Conservation (phyloP, 768 basidiomycete genomes). For the Trametes cubensis region DNA sequence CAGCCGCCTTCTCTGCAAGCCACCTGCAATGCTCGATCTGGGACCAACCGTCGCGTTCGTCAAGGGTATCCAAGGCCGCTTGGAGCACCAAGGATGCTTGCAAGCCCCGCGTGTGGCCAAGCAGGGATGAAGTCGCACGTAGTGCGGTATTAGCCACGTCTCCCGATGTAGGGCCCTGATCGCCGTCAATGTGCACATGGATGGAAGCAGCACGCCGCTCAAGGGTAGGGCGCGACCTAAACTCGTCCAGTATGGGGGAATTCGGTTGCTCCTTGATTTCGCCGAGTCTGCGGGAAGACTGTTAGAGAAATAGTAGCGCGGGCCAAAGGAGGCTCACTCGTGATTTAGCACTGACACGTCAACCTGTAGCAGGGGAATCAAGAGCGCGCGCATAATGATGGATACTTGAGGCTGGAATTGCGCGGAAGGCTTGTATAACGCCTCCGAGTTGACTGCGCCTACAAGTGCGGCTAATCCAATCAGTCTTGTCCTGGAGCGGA, state of each 20-base stretch:
- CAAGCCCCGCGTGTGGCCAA: conserved; percentile 73
- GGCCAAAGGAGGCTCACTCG: conserved; percentile 52
- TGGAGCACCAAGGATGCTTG: conserved; percentile 77
- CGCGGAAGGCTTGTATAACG: conserved; percentile 69
- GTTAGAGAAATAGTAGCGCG: background rate
- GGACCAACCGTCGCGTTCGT: conserved; percentile 63
- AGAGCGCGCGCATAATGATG: conserved; percentile 69
- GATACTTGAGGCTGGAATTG: conserved; percentile 76
- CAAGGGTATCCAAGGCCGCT: conserved; percentile 70
- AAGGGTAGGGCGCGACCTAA: conserved; percentile 73
- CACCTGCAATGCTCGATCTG: conserved; percentile 76
- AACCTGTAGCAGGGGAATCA: conserved; percentile 67
- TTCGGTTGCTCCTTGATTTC: conserved; percentile 68
- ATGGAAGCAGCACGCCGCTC: conserved; percentile 89
- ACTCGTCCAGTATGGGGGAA: conserved; percentile 83
- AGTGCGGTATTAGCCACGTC: conserved; percentile 80
- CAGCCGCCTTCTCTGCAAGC: conserved; percentile 75
- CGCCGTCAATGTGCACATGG: conserved; percentile 85
- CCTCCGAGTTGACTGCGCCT: conserved; percentile 82
- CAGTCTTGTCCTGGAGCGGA: conserved; percentile 67
- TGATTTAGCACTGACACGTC: conserved; percentile 61
- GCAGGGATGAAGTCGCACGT: conserved; percentile 67
- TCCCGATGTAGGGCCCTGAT: conserved; percentile 72
- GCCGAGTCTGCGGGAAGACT: conserved; percentile 46
- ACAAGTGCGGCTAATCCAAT: conserved; percentile 85